A percentile compares a stretch with the other conserved stretches of the same genome.
Evolutionary conservation across 164 flowering plant genomes (phyloP).

Genomic region (Vitis rotundifolia): DNA sequence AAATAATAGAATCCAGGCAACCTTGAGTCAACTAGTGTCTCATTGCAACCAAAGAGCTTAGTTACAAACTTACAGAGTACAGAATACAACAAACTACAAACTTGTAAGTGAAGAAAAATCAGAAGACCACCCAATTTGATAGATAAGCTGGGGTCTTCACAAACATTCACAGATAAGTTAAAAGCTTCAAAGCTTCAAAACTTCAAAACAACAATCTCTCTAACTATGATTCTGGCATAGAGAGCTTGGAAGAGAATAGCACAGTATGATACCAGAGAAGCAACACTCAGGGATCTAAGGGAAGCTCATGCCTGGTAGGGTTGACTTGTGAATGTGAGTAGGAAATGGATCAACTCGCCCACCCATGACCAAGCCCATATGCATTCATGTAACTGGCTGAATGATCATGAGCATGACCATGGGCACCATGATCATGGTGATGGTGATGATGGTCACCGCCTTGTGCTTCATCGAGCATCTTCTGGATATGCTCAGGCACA

Average conservation of each 20-base stretch:
- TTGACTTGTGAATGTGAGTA: too few species aligned
- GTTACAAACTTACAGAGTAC: too few species aligned
- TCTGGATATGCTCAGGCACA: conserved; percentile 63
- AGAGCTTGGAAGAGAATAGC: neutral
- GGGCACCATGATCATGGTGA: conserved; percentile 31
- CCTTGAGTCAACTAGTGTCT: too few species aligned
- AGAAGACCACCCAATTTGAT: too few species aligned
- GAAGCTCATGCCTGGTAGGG: too few species aligned
- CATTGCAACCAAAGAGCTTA: too few species aligned
- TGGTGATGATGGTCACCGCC: conserved; percentile 28
- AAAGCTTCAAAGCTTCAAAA: neutral
- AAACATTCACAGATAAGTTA: neutral
- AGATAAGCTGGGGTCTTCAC: neutral
- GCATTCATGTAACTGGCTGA: conserved; percentile 53
- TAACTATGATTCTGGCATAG: neutral
- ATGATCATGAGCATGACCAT: conserved; percentile 38
- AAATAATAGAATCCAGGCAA: too few species aligned
- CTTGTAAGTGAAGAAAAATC: too few species aligned
- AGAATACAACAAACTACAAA: too few species aligned
- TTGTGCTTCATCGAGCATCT: conserved; percentile 57
- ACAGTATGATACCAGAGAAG: too few species aligned
- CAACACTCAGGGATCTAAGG: too few species aligned
- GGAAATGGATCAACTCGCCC: conserved; percentile 30
- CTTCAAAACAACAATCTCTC: conserved; percentile 2
- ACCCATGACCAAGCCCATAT: conserved; percentile 73